Evolutionary conservation across 2,329 filamentous ascomycete genomes (phyloP).

Genomic region (Penicillium sp.): DNA sequence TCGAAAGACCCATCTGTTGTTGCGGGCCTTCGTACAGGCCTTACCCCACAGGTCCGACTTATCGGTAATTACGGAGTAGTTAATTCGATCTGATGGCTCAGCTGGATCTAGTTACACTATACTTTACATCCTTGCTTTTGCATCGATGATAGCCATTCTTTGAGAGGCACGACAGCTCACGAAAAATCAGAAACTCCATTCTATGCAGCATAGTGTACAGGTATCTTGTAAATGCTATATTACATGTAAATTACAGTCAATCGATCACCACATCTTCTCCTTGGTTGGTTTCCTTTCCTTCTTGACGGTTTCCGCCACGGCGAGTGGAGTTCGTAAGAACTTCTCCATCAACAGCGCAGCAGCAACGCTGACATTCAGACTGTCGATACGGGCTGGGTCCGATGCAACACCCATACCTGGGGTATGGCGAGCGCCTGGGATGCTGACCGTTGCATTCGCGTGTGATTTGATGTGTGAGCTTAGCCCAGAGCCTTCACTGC

Average conservation of each 20-base stretch:
- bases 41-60: background rate
- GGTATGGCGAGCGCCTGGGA: constrained; percentile 56
- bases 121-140: background rate
- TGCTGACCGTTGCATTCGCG: constrained; percentile 65
- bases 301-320: constrained; percentile 21
- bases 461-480: constrained; percentile 63
- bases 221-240: constrained; percentile 11
- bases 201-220: constrained; percentile 15
- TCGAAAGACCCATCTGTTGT: background rate
- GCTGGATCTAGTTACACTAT: background rate
- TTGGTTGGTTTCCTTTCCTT: constrained; percentile 14
- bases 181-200: constrained; percentile 1
- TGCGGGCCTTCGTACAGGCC: background rate
- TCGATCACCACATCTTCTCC: constrained; percentile 17
- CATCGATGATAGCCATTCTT: too few relatives aligned
- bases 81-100: background rate
- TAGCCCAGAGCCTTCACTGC: constrained; percentile 77
- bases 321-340: constrained; percentile 39
- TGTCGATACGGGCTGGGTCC: constrained; percentile 67
- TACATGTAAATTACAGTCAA: constrained; percentile 12
- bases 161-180: background rate
- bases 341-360: constrained; percentile 65
- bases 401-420: constrained; percentile 36
- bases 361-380: constrained; percentile 90
- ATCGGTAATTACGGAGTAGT: background rate